Percentiles rank a stretch among this genome's conserved stretches.
phyloP scores from a whole-genome alignment of 352 stramenopile genomes.

The Globisporangium ultimum region DNA sequence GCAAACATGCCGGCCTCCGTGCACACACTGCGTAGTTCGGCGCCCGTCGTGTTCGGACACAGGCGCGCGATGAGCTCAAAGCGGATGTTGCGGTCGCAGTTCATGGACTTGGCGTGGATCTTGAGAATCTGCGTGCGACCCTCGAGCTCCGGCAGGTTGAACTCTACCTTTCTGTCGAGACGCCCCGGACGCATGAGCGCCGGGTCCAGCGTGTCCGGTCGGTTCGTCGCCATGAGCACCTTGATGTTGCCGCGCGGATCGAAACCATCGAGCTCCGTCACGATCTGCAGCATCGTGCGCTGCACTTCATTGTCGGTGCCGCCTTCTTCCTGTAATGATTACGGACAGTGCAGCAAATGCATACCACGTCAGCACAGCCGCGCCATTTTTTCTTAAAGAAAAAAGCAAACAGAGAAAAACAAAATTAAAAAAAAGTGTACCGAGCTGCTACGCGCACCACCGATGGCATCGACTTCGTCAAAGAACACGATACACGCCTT shows the following conservation, averaged over 20 bases:
- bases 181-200: conserved; percentile 94
- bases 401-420: not conserved
- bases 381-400: too few relatives aligned
- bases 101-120: conserved; percentile 99
- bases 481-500: conserved; percentile 99
- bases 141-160: conserved; percentile 98
- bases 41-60: conserved; percentile 98
- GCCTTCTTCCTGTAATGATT: conserved; percentile 79
- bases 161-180: conserved; percentile 99
- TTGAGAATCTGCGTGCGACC: conserved; percentile 98
- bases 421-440: conserved; percentile 18
- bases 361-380: not conserved
- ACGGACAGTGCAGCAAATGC: not conserved
- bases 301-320: conserved; percentile 99
- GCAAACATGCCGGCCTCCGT: conserved; percentile 99
- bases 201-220: conserved; percentile 96
- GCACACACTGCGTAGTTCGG: conserved; percentile 97
- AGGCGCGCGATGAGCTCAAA: conserved; percentile 98
- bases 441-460: conserved; percentile 82
- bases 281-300: conserved; percentile 99
- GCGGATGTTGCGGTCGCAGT: conserved; percentile 97
- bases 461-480: conserved; percentile 99
- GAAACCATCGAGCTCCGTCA: conserved; percentile 99
- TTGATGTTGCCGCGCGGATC: conserved; percentile 99
- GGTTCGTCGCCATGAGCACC: conserved; percentile 98